phyloP scores from a whole-genome alignment of 768 basidiomycete species.

The Leccinum boreale region DNA sequence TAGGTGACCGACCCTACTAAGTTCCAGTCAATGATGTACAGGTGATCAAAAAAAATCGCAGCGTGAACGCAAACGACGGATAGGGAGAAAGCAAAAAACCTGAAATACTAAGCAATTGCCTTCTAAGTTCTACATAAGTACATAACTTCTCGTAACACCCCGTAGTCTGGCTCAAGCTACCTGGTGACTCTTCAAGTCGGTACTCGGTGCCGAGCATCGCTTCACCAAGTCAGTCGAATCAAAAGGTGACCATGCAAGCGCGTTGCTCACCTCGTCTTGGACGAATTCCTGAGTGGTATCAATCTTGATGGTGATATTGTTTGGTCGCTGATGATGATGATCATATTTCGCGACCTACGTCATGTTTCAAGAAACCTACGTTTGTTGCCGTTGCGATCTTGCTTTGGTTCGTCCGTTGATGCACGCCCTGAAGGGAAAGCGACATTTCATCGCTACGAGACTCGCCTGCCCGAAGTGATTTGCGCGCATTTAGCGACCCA shows the following conservation, averaged over 20 bases:
- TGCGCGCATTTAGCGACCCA: conserved; percentile 57
- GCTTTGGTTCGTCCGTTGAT: conserved; percentile 12
- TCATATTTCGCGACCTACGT: neutral
- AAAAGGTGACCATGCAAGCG: neutral
- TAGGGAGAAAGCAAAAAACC: too few species aligned
- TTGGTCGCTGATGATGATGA: neutral
- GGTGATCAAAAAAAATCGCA: too few species aligned
- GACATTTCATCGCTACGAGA: conserved; percentile 28
- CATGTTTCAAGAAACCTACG: neutral
- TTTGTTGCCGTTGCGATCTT: neutral
- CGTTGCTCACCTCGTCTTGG: neutral
- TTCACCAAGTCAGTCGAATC: neutral
- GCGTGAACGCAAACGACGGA: too few species aligned
- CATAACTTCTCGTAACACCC: neutral
- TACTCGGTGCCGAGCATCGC: conserved; percentile 19
- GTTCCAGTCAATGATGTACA: too few species aligned
- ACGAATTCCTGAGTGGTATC: neutral
- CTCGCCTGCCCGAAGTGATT: conserved; percentile 37
- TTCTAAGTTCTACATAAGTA: too few species aligned
- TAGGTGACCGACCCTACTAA: too few species aligned
- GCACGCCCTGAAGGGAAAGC: conserved; percentile 28
- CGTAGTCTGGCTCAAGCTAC: conserved; percentile 10
- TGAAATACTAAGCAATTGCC: too few species aligned
- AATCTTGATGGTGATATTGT: neutral
- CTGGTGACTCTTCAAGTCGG: conserved; percentile 19